Base-by-base conservation (phyloP, 495 filamentous ascomycete species). In the Cetradonia linearis region DNA sequence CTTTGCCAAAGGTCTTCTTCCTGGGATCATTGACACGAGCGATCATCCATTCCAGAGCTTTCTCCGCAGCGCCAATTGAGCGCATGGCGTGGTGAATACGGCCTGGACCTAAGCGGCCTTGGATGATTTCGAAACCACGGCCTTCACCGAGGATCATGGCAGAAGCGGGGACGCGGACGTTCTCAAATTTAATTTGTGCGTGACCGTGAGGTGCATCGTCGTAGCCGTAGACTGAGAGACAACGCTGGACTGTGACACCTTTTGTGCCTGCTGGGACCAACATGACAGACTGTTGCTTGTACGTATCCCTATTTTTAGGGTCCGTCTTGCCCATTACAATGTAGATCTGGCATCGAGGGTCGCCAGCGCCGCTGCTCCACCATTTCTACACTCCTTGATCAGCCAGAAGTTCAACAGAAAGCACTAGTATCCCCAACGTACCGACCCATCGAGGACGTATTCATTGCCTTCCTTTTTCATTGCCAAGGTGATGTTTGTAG, bases 81-180 rank as follows among this genome's bases (percentile, higher is more conserved):
- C 91, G 87, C 90, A 95, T 95, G 56, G 87, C 87, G 74, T 95
- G 91, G 74, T 95, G 91, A 70, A 96, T 95, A 42, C 91, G 86
- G 14, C 91, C 91, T 23, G 91, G 91, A 5, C 91, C 91, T 33
- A 96, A 82, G 48, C 91, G 86, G 37, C 91, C 91, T 70, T 96
- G 91, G 71, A 95, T 95, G 69, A 96, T 95, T 71, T 96, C 91
- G 72, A 95, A 95, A n/a, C 91, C 91, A 50, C 90, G 83, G 60
- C 91, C 89, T 70, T 89, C 87, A 55, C 91, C 91, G 34, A 96
- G 83, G 10, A 96, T 86, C 64, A 96, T 81, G 70, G 88, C 89
- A 60, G 78, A 70, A 7, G 76, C 78, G 20, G 89, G 90, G 0
- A 96, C 84, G 61, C 88, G 86, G 49, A 93, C 91, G 67, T 95